Percentiles rank a stretch among this genome's conserved stretches.
phyloP scores from a whole-genome alignment of 805 yeast species.

The Groenewaldozyma salmanticensis region DNA sequence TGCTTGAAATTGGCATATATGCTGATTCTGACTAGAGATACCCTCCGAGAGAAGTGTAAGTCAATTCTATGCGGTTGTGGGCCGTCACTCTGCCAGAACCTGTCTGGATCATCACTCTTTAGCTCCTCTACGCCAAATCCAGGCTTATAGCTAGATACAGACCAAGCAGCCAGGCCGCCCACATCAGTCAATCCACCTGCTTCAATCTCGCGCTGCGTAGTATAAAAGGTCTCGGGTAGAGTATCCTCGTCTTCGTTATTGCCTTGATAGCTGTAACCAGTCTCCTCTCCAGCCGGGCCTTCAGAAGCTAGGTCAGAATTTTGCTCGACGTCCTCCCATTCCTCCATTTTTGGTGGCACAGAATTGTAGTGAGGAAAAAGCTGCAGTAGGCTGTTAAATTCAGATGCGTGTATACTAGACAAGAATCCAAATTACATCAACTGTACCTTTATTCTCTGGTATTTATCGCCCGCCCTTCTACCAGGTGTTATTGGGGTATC shows the following conservation, averaged over 20 bases:
- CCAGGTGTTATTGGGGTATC: too few species aligned
- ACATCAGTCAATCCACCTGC: conserved; percentile 56
- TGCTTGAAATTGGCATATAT: conserved; percentile 57
- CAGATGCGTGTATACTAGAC: too few species aligned
- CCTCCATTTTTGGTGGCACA: conserved; percentile 4
- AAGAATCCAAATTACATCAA: too few species aligned
- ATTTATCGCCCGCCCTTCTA: too few species aligned
- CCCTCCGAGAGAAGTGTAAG: conserved; percentile 70
- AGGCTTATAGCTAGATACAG: conserved; percentile 62
- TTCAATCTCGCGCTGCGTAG: conserved; percentile 35
- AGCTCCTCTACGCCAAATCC: conserved; percentile 67
- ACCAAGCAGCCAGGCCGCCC: conserved; percentile 77
- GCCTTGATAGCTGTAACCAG: not conserved
- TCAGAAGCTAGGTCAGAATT: not conserved
- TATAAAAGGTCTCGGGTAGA: not conserved
- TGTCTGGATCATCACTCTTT: conserved; percentile 55
- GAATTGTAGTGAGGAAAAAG: not conserved
- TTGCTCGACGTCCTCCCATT: conserved; percentile 7
- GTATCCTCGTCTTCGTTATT: conserved; percentile 3
- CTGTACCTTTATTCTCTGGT: too few species aligned
- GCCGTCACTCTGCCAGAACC: conserved; percentile 95
- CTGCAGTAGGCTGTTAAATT: too few species aligned
- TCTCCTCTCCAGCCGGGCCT: conserved; percentile 1
- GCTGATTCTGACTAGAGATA: conserved; percentile 56
- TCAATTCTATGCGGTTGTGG: conserved; percentile 76